Evolutionary conservation across 164 flowering plant genomes (phyloP), one percentile per base, ranked within the genome.

Genomic region (Saururus chinensis): DNA sequence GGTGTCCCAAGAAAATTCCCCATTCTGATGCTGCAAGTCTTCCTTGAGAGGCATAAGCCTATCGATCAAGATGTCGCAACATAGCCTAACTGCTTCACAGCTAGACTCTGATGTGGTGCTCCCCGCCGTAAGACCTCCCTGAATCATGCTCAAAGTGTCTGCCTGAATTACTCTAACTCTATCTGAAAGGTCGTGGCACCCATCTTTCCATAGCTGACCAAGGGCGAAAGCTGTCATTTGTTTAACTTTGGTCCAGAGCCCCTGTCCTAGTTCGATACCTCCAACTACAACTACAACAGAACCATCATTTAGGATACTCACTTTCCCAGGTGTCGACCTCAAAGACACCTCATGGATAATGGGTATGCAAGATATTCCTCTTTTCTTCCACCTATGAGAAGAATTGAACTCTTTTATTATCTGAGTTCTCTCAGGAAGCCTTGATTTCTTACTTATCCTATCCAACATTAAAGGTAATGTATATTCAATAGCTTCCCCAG

Each of bases 31-130:
- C 71, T 76, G 71, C 73, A 87, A 71, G 56, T 58, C 74, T 61
- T 79, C 81, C 75, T 73, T 82, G 17, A 85, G 72, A 67, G 92
- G 77, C 25, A 51, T 66, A 22, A 87, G 68, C 66, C 95, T 81
- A 67, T 83, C 89, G 53, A 84, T 89, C 80, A 92, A 73, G 49
- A 72, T 61, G 65, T 76, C 72, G 72, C 96, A 89, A 69, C 92
- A 84, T 57, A 82, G 71, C 64, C 82, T 81, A 55, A 83, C 89
- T 9, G 92, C 98, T 76, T 80, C 92, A 77, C 96, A 89, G 68
- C 95, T 87, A 21, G 96, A 70, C 74, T 92, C 98, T 19, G 92
- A 92, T 40, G 92, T 85, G 49, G 98, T 92, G 76, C 98, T 92
- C 22, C 96, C 96, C 16, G 85, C 81, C 30, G 98, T 92, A 55